These are phyloP conservation scores for Domatiomyces catenatus DNA, from an alignment of 2,329 filamentous ascomycete genomes.

Conservation along the genomic window DNA sequence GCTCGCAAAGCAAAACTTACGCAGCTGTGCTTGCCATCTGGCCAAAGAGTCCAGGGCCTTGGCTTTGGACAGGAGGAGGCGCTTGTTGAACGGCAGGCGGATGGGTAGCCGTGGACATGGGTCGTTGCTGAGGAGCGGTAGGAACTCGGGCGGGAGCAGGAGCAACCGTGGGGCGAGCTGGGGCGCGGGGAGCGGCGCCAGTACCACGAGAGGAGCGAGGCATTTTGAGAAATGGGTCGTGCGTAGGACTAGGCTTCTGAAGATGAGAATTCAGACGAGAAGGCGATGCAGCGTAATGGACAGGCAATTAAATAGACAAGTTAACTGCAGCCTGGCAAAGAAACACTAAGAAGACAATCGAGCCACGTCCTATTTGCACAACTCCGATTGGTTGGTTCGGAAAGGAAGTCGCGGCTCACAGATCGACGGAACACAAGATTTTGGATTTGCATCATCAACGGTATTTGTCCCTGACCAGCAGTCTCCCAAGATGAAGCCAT, in stretches of 20 bases:
- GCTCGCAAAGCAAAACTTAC: constrained; percentile 47
- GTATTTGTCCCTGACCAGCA: not conserved
- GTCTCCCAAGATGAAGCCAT: constrained; percentile 14
- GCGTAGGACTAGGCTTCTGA: not conserved
- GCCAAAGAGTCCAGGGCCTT: constrained; percentile 74
- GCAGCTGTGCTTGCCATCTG: constrained; percentile 97
- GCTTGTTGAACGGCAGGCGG: constrained; percentile 34
- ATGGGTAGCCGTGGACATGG: constrained; percentile 37
- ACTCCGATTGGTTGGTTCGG: not conserved
- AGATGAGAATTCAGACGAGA: not conserved
- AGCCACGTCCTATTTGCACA: not conserved
- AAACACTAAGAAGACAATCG: not conserved
- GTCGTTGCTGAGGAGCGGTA: constrained; percentile 26
- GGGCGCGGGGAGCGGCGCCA: constrained; percentile 37
- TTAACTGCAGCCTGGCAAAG: not conserved
- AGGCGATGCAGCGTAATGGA: not conserved
- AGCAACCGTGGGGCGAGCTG: constrained; percentile 46
- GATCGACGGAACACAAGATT: not conserved
- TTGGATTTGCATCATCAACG: not conserved
- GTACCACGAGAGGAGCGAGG: constrained; percentile 54
- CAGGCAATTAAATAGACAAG: not conserved
- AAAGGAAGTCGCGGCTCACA: not conserved
- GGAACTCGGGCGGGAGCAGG: constrained; percentile 24
- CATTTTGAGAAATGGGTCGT: constrained; percentile 39
- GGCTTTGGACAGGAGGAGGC: constrained; percentile 31